Base-by-base conservation (phyloP, 768 basidiomycete species). In the Leccinum boreale region DNA sequence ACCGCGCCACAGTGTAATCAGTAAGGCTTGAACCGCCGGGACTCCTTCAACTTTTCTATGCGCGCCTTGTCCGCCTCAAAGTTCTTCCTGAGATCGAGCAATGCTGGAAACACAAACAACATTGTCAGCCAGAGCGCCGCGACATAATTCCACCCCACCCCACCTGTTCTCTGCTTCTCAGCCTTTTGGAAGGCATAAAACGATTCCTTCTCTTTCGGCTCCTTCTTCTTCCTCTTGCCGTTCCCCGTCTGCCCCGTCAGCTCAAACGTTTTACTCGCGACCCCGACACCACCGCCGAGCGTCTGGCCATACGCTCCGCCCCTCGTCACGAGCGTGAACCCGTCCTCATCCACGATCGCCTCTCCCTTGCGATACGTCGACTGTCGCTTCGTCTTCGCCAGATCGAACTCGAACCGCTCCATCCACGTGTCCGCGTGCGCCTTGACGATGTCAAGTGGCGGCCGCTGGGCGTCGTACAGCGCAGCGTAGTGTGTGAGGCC, bases 171-270 rank as follows among this genome's bases (percentile, higher is more conserved):
- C 71, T 94, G 94, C 76, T 89, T 89, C 73, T 94, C 94, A 50
- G 87, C 88, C 67, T 86, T 85, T 72, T 97, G 93, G 81, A 94
- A 96, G 24, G 85, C 86, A 72, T 98, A 96, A 69, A 97, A 95
- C 4, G 81, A 80, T 49, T 81, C 82, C 67, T 86, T 89, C 72
- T 89, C 86, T 70, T 85, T 84, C 62, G 79, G 78, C 59, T 82
- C 81, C 70, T 82, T 85, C 74, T 81, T 82, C 61, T 75, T 78
- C 48, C 69, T 72, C 19, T 44, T 44, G 8, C 42, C 19, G 52
- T 74, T 78, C 47, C 73, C 70, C 35, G 61, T 74, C 65, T 52
- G 62, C 52, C 71, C 74, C 1, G 68, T 70, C 15, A 61, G 69
- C 65, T 79, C 73, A 63, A 77, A 86, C 66, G 75, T 74, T 70